phyloP scores from a whole-genome alignment of 768 basidiomycete genomes.

The Boletellus emodensis region DNA sequence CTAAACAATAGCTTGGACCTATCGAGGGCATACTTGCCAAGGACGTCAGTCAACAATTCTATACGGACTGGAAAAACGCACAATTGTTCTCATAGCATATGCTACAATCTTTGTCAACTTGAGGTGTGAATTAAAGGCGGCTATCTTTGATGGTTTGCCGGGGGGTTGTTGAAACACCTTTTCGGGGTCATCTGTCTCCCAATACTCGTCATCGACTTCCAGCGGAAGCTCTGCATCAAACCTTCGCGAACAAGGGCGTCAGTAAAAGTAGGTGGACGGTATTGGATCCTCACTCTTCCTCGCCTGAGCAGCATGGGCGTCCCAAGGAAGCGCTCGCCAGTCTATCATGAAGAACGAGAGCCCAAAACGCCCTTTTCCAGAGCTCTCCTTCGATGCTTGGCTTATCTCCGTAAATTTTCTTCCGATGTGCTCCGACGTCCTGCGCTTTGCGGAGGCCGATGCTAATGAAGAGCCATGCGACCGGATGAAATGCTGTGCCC shows the following conservation, averaged over 20 bases:
- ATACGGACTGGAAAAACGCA: conserved; percentile 31
- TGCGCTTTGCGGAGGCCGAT: conserved; percentile 60
- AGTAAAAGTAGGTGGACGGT: background rate
- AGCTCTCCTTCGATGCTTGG: conserved; percentile 59
- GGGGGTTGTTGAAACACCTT: conserved; percentile 65
- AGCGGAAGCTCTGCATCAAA: conserved; percentile 80
- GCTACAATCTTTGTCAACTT: conserved; percentile 67
- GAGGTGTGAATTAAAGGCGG: conserved; percentile 62
- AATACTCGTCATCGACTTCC: conserved; percentile 81
- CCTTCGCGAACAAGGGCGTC: conserved; percentile 38
- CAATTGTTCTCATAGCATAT: conserved; percentile 65
- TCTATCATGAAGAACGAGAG: conserved; percentile 58
- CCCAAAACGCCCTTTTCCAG: conserved; percentile 81
- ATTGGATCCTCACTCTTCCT: conserved; percentile 58
- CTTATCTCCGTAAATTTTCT: conserved; percentile 46
- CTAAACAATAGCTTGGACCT: conserved; percentile 55
- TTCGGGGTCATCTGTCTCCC: conserved; percentile 51
- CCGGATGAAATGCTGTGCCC: conserved; percentile 45
- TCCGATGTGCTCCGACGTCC: conserved; percentile 75
- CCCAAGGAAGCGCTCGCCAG: conserved; percentile 51
- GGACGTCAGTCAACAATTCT: background rate
- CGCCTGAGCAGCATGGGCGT: conserved; percentile 50
- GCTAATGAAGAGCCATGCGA: conserved; percentile 52
- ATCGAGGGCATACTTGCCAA: conserved; percentile 61
- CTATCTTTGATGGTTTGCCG: conserved; percentile 50